Percentiles rank a stretch among this genome's conserved stretches.
These are phyloP conservation scores for Verticillium longisporum DNA, from an alignment of 2,329 filamentous ascomycete species.

Conservation along the genomic window DNA sequence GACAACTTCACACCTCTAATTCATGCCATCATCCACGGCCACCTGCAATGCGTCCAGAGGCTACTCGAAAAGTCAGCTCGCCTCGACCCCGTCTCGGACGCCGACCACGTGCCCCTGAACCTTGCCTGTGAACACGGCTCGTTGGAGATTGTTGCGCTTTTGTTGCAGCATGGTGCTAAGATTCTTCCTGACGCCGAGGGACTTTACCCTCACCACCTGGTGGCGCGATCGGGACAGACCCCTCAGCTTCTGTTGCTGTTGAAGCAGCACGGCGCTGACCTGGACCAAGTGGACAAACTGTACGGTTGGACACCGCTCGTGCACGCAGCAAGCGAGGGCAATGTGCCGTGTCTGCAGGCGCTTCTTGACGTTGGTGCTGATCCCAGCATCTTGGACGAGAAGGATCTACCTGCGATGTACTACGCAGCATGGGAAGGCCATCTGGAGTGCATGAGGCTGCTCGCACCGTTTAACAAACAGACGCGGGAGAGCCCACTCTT, in stretches of 20 bases:
- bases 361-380: slow-evolving; percentile 75
- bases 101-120: slow-evolving; percentile 91
- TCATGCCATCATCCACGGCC: slow-evolving; percentile 86
- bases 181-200: slow-evolving; percentile 95
- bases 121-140: slow-evolving; percentile 92
- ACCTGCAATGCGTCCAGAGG: slow-evolving; percentile 71
- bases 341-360: slow-evolving; percentile 78
- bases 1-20: slow-evolving; percentile 97
- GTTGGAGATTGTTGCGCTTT: slow-evolving; percentile 72
- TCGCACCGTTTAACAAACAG: slow-evolving; percentile 52
- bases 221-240: slow-evolving; percentile 80
- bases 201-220: slow-evolving; percentile 92
- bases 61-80: slow-evolving; percentile 74
- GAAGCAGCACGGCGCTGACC: slow-evolving; percentile 77
- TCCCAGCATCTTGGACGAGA: slow-evolving; percentile 79
- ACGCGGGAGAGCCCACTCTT: slow-evolving; percentile 36
- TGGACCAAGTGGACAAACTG: slow-evolving; percentile 89
- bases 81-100: slow-evolving; percentile 76
- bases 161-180: slow-evolving; percentile 71
- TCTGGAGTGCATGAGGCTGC: slow-evolving; percentile 84
- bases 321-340: slow-evolving; percentile 93
- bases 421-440: slow-evolving; percentile 98
- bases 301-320: slow-evolving; percentile 97
- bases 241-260: slow-evolving; percentile 74
- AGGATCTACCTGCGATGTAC: slow-evolving; percentile 89